Conservation (phyloP, 192 early-diverging fungal genomes). For the Linnemannia hyalina region DNA sequence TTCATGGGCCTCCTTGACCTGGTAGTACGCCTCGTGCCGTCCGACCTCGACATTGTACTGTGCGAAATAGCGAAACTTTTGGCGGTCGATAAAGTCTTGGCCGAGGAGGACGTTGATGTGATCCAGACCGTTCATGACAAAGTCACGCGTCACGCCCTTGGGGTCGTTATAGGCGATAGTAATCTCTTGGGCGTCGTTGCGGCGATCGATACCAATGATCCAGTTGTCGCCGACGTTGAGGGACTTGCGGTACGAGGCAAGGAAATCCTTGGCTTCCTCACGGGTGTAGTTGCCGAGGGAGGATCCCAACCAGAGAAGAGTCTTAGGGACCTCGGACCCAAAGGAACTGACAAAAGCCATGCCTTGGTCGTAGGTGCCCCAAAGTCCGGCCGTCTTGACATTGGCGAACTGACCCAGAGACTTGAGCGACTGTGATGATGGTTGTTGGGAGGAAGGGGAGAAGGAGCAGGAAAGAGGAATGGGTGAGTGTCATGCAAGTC, state of each 20-base stretch:
- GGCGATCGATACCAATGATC: conserved; percentile 88
- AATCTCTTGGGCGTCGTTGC: conserved; percentile 79
- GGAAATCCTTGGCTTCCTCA: conserved; percentile 75
- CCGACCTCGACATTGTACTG: conserved; percentile 80
- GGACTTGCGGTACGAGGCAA: conserved; percentile 68
- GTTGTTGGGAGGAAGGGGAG: background rate
- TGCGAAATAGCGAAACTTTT: conserved; percentile 79
- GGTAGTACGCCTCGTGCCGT: conserved; percentile 86
- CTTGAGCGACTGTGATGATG: conserved; percentile 65
- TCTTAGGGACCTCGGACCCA: conserved; percentile 69
- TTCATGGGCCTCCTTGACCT: conserved; percentile 63
- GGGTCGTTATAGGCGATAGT: conserved; percentile 89
- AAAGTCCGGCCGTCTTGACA: conserved; percentile 81
- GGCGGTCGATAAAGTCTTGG: conserved; percentile 69
- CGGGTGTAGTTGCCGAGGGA: conserved; percentile 87
- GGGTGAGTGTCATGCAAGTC: background rate
- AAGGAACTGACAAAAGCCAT: conserved; percentile 72
- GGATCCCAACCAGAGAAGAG: conserved; percentile 90
- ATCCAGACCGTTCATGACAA: conserved; percentile 87
- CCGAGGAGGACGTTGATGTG: conserved; percentile 82
- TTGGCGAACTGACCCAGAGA: conserved; percentile 76
- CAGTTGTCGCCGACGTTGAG: conserved; percentile 81
- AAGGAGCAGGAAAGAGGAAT: background rate
- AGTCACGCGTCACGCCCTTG: conserved; percentile 79
- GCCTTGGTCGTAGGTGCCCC: conserved; percentile 92